Conservation (phyloP, 1,284 basidiomycete genomes). For the Ganoderma sinense region DNA sequence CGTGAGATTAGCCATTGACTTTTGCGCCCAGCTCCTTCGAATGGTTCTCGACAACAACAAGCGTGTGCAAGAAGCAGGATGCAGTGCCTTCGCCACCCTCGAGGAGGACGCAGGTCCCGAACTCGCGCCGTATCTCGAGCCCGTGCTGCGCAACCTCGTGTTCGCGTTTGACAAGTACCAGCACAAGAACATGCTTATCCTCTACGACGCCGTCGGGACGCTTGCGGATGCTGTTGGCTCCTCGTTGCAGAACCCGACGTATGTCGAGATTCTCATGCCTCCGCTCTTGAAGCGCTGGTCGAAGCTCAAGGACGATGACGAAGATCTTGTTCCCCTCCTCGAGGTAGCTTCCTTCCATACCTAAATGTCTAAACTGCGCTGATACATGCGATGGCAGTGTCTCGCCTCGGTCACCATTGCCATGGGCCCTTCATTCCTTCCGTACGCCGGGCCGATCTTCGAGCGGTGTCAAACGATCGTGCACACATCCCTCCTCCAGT, state of each 20-base stretch:
- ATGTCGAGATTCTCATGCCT: conserved; percentile 97
- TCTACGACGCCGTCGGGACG: conserved; percentile 98
- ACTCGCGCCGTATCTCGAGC: conserved; percentile 93
- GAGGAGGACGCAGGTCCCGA: conserved; percentile 96
- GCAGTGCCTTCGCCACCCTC: conserved; percentile 97
- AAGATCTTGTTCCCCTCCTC: conserved; percentile 92
- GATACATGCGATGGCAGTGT: conserved; percentile 64
- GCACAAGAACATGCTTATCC: conserved; percentile 98
- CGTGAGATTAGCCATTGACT: conserved; percentile 13
- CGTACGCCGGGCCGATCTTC: conserved; percentile 93
- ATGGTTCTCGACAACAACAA: conserved; percentile 99
- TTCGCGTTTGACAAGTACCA: conserved; percentile 98
- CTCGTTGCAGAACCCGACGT: conserved; percentile 86
- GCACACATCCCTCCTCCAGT: conserved; percentile 81
- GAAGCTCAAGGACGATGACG: conserved; percentile 88
- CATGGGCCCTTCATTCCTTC: conserved; percentile 90
- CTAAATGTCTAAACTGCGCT: conserved; percentile 18
- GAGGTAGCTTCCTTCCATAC: conserved; percentile 64
- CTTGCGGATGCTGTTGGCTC: conserved; percentile 95
- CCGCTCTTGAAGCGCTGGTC: conserved; percentile 92
- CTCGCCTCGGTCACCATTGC: conserved; percentile 98
- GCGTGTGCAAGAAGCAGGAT: conserved; percentile 98
- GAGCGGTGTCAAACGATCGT: conserved; percentile 92
- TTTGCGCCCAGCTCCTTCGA: conserved; percentile 74
- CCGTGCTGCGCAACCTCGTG: conserved; percentile 94